Evolutionary conservation across 441 rosid genomes (phyloP).

Genomic region (Gossypium schwendimanii): DNA sequence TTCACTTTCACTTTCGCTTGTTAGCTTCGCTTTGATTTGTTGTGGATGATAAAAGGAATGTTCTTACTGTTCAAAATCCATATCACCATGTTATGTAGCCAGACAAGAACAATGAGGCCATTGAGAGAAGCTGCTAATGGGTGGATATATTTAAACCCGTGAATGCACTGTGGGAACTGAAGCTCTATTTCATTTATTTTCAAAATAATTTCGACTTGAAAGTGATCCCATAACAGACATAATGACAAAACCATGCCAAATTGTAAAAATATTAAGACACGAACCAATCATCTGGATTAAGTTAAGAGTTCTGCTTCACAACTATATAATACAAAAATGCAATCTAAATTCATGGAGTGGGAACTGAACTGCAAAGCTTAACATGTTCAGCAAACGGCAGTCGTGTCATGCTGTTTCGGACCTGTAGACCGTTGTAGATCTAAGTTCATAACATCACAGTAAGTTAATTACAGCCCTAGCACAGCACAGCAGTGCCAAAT

Average conservation of each 20-base stretch:
- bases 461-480: constrained; percentile 29
- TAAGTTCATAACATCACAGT: constrained; percentile 11
- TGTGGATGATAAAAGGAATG: background rate
- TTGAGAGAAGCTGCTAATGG: background rate
- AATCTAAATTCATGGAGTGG: too few relatives aligned
- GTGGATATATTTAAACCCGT: background rate
- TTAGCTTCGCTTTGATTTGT: background rate
- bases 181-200: background rate
- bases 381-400: background rate
- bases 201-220: background rate
- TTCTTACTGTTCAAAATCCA: background rate
- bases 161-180: constrained; percentile 11
- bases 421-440: background rate
- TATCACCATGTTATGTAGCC: constrained; percentile 10
- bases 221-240: background rate
- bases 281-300: too few relatives aligned
- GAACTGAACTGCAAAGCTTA: background rate
- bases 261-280: too few relatives aligned
- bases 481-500: background rate
- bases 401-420: background rate
- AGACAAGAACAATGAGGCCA: background rate
- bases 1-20: too few relatives aligned
- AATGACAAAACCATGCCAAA: background rate
- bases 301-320: too few relatives aligned
- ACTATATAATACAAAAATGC: too few relatives aligned